Percentiles rank a stretch among this genome's conserved stretches.
Evolutionary conservation across 1,284 basidiomycete species (phyloP).

Genomic region (Rhodotorula sp.): DNA sequence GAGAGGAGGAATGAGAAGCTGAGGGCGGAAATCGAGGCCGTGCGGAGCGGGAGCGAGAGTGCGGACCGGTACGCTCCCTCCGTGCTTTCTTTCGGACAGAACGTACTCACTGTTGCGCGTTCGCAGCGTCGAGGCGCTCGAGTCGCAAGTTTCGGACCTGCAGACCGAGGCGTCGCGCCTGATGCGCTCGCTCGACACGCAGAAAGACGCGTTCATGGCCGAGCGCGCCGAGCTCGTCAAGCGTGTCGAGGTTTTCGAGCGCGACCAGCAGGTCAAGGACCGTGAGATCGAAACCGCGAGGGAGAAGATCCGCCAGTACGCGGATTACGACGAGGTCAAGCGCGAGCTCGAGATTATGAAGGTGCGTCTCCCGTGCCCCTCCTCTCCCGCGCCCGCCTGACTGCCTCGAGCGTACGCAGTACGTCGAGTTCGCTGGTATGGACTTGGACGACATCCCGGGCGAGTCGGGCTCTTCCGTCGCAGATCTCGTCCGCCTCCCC

Average conservation of each 20-base stretch:
- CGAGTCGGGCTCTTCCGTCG: slow-evolving; percentile 48
- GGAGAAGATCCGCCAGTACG: slow-evolving; percentile 67
- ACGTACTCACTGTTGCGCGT: too few relatives aligned
- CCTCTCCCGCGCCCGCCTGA: neutral
- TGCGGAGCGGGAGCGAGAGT: slow-evolving; percentile 75
- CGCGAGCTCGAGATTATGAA: slow-evolving; percentile 96
- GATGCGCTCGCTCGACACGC: slow-evolving; percentile 67
- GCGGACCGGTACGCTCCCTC: slow-evolving; percentile 65
- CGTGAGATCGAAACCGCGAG: slow-evolving; percentile 62
- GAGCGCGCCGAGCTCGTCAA: slow-evolving; percentile 50
- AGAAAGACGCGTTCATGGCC: slow-evolving; percentile 61
- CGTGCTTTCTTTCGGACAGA: neutral
- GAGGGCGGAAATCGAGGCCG: slow-evolving; percentile 86
- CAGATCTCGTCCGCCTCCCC: slow-evolving; percentile 76
- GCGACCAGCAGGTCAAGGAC: slow-evolving; percentile 65
- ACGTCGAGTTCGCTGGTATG: slow-evolving; percentile 81
- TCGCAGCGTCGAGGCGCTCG: slow-evolving; percentile 67
- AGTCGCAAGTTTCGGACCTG: slow-evolving; percentile 68
- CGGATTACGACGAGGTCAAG: slow-evolving; percentile 93
- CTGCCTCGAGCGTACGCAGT: slow-evolving; percentile 58
- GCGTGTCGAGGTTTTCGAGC: slow-evolving; percentile 53
- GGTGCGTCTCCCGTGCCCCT: slow-evolving; percentile 56
- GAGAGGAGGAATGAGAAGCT: slow-evolving; percentile 92
- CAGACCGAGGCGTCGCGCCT: slow-evolving; percentile 73
- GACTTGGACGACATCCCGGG: slow-evolving; percentile 41